Evolutionary conservation across 345 rosid species (phyloP).

Genomic region (Anacardium occidentale): DNA sequence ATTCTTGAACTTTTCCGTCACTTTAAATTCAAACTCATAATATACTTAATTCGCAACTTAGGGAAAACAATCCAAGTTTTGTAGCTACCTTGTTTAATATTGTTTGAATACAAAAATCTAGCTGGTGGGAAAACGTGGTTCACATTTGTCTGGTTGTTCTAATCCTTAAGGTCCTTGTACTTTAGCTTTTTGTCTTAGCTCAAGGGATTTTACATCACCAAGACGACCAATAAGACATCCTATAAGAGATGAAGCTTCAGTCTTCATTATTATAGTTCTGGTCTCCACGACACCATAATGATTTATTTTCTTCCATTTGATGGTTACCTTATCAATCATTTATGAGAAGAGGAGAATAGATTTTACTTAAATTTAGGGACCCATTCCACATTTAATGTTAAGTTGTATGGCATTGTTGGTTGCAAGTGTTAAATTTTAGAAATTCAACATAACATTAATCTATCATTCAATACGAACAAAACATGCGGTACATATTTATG

Average conservation of each 20-base stretch:
- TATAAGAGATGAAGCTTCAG: not conserved
- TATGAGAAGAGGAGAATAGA: not conserved
- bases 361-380: not conserved
- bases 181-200: not conserved
- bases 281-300: not conserved
- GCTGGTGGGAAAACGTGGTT: not conserved
- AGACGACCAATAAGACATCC: not conserved
- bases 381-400: not conserved
- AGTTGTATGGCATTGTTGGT: not conserved
- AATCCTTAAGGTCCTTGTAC: not conserved
- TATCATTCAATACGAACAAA: not conserved
- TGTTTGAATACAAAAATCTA: no score
- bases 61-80: no score
- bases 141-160: not conserved
- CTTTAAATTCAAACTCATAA: no score
- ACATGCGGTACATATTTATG: conserved; percentile 36
- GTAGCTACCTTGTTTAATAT: no score
- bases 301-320: not conserved
- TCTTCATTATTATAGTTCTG: not conserved
- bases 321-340: no score
- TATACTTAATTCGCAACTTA: no score
- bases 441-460: not conserved
- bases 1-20: no score
- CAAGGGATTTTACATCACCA: not conserved
- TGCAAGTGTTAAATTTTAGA: not conserved